These are phyloP conservation scores for Kodamaea anthophila DNA, from an alignment of 1,139 yeast species.

Conservation along the genomic window DNA sequence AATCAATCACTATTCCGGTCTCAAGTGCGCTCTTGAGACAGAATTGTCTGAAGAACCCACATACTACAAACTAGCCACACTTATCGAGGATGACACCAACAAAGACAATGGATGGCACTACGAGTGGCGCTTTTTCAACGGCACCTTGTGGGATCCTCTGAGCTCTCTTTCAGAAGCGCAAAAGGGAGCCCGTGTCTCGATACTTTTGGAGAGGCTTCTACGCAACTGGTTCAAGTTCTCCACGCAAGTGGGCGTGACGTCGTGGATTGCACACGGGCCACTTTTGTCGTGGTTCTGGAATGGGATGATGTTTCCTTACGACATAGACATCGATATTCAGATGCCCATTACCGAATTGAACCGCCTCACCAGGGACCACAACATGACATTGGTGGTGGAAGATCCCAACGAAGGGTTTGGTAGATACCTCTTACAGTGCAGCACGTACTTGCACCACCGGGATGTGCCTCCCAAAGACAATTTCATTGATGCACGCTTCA, in stretches of 20 bases:
- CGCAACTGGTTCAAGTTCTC: conserved; percentile 28
- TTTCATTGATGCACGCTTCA: conserved; percentile 18
- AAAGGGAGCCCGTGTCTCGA: conserved; percentile 13
- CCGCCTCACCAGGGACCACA: conserved; percentile 14
- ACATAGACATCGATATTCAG: conserved; percentile 20
- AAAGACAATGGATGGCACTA: conserved; percentile 38
- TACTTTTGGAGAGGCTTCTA: conserved; percentile 23
- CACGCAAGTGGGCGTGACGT: conserved; percentile 21
- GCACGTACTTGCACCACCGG: conserved; percentile 14
- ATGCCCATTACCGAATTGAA: conserved; percentile 19
- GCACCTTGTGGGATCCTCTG: conserved; percentile 17
- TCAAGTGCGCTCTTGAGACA: conserved; percentile 16
- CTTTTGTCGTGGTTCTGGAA: conserved; percentile 22
- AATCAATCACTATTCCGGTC: conserved; percentile 21
- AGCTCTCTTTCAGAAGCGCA: too few relatives aligned
- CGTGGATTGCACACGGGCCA: conserved; percentile 41
- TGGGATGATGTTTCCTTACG: conserved; percentile 22
- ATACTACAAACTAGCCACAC: conserved; percentile 31
- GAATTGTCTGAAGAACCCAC: conserved; percentile 18
- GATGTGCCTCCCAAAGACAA: conserved; percentile 14
- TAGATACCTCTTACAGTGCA: conserved; percentile 15
- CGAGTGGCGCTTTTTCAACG: conserved; percentile 38
- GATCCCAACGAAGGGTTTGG: conserved; percentile 12
- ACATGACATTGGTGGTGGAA: conserved; percentile 17
- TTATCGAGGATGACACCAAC: conserved; percentile 17